These are phyloP conservation scores for Staphylotrichum tortipilum DNA, from an alignment of 495 filamentous ascomycete species.

Conservation along the genomic window DNA sequence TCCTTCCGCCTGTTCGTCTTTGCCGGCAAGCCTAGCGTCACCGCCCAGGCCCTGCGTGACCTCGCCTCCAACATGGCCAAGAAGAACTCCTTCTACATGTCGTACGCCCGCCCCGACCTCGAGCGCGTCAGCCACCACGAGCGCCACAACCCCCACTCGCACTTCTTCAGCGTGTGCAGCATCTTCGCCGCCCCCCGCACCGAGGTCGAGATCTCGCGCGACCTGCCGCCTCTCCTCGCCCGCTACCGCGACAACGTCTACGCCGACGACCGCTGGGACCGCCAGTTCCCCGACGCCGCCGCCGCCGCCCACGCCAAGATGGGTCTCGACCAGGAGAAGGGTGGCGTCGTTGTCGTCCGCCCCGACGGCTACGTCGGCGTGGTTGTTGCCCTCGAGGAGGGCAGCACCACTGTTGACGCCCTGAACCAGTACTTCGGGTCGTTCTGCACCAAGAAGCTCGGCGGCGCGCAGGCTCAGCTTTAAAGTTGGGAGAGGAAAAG, in stretches of 20 bases:
- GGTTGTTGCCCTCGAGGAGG: constrained; percentile 62
- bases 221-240: constrained; percentile 58
- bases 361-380: constrained; percentile 83
- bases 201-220: constrained; percentile 53
- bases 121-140: constrained; percentile 67
- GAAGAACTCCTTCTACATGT: constrained; percentile 59
- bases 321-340: constrained; percentile 63
- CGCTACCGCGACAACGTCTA: constrained; percentile 79
- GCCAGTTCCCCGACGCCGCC: constrained; percentile 54
- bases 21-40: constrained; percentile 56
- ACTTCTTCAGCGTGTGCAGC: constrained; percentile 69
- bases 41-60: constrained; percentile 55
- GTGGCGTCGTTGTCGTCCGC: constrained; percentile 71
- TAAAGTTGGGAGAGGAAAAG: not conserved
- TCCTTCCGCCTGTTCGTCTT: constrained; percentile 82
- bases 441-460: constrained; percentile 45
- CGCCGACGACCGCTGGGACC: constrained; percentile 74
- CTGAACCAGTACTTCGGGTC: constrained; percentile 73
- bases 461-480: constrained; percentile 14
- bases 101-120: constrained; percentile 53
- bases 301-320: constrained; percentile 81
- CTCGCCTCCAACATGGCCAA: constrained; percentile 55
- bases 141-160: constrained; percentile 70
- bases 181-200: constrained; percentile 58
- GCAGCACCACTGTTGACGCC: constrained; percentile 68